These are phyloP conservation scores for Rasamsonia emersonii DNA, from an alignment of 2,329 filamentous ascomycete species.

Conservation along the genomic window DNA sequence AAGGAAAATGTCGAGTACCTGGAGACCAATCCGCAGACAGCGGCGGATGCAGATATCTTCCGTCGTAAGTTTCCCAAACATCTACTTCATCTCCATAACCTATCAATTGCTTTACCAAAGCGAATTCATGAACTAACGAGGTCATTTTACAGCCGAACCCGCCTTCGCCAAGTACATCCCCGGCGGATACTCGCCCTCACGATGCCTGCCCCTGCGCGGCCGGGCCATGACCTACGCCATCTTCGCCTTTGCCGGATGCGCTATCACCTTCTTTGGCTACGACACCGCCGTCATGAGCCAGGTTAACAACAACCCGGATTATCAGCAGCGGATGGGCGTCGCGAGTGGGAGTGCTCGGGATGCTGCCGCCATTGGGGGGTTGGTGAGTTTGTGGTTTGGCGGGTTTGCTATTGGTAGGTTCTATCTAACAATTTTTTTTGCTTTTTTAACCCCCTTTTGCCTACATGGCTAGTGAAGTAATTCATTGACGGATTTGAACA, in stretches of 20 bases:
- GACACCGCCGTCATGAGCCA: slow-evolving; percentile 19
- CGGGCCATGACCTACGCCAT: slow-evolving; percentile 1
- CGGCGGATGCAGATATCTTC: no score
- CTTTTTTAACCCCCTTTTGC: background rate
- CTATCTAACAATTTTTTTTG: background rate
- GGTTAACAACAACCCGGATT: slow-evolving; percentile 19
- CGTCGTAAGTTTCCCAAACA: no score
- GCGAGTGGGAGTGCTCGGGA: slow-evolving; percentile 13
- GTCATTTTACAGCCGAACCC: background rate
- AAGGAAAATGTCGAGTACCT: no score
- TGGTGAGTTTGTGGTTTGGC: slow-evolving; percentile 21
- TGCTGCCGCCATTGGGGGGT: slow-evolving; percentile 16
- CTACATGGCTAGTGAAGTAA: background rate
- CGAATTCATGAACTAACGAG: no score
- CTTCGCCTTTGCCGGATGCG: slow-evolving; percentile 10
- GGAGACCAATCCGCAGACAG: no score
- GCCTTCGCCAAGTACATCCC: slow-evolving; percentile 1
- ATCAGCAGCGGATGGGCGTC: slow-evolving; percentile 15
- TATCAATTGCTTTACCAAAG: no score
- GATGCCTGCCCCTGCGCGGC: background rate
- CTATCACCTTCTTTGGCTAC: slow-evolving; percentile 16
- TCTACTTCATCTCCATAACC: no score
- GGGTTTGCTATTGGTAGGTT: slow-evolving; percentile 14
- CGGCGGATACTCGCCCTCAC: background rate
- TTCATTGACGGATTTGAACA: no score